Conservation (phyloP, 371 early-diverging fungal species). For the Synchytrium microbalum region DNA sequence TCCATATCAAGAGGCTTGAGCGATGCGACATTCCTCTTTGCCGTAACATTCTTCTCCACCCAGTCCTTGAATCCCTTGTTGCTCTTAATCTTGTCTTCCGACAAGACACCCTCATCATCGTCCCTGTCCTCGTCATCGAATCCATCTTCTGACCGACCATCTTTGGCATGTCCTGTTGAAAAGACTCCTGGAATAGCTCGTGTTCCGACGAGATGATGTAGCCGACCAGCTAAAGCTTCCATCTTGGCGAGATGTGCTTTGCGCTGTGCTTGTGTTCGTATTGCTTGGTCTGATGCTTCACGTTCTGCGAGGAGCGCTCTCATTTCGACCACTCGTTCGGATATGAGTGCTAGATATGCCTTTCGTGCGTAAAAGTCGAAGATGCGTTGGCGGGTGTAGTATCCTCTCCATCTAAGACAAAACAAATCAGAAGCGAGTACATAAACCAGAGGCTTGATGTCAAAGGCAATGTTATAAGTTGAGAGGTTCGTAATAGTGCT, state of each 20-base stretch:
- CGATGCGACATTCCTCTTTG: not conserved
- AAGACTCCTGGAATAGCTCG: constrained; percentile 24
- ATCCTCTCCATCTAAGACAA: constrained; percentile 32
- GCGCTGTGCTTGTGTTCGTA: not conserved
- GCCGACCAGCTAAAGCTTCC: constrained; percentile 18
- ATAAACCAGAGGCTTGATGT: not conserved
- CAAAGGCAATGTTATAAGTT: not conserved
- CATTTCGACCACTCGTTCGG: constrained; percentile 20
- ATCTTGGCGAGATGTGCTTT: constrained; percentile 7
- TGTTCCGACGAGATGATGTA: constrained; percentile 37
- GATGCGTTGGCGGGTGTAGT: constrained; percentile 19
- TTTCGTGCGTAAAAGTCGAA: constrained; percentile 33
- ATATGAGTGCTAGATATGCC: constrained; percentile 18
- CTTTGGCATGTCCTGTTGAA: too few relatives aligned
- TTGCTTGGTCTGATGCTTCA: constrained; percentile 9
- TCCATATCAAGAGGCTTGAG: constrained; percentile 13
- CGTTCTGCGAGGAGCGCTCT: constrained; percentile 16
- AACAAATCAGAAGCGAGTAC: not conserved
- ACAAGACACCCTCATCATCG: constrained; percentile 10
- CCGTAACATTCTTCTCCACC: constrained; percentile 23
- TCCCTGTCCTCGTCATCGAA: not conserved
- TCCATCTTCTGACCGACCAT: constrained; percentile 10
- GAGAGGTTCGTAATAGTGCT: not conserved
- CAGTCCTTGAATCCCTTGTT: constrained; percentile 23
- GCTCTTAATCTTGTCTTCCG: constrained; percentile 20